A percentile compares a stretch with the other conserved stretches of the same genome.
Evolutionary conservation across 148 eudicot species (phyloP).

Genomic region (Oxyria digyna): DNA sequence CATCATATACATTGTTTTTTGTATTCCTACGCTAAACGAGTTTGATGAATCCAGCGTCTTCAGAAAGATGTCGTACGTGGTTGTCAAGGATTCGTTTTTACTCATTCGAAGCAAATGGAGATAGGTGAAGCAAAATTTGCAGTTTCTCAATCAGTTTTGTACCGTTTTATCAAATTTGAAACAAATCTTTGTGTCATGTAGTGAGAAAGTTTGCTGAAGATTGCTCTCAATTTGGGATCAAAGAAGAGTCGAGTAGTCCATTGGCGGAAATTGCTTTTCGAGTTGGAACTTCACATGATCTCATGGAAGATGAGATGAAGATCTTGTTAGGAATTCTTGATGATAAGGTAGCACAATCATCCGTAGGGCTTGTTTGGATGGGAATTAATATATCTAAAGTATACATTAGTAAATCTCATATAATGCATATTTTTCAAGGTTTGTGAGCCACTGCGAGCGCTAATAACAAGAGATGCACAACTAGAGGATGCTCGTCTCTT

Average conservation of each 20-base stretch:
- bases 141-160: background rate
- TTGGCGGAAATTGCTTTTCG: constrained; percentile 45
- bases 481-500: constrained; percentile 83
- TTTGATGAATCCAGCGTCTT: constrained; percentile 37
- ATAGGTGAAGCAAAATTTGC: constrained; percentile 26
- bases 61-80: constrained; percentile 62
- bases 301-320: constrained; percentile 52
- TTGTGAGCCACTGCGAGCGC: constrained; percentile 44
- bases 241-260: constrained; percentile 32
- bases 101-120: constrained; percentile 58
- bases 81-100: constrained; percentile 47
- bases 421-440: constrained; percentile 31
- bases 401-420: too few relatives aligned
- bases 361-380: too few relatives aligned
- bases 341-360: constrained; percentile 10
- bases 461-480: constrained; percentile 51
- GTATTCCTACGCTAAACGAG: too few relatives aligned
- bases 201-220: constrained; percentile 65
- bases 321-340: constrained; percentile 44
- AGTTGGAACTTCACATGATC: constrained; percentile 43
- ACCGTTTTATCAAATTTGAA: background rate
- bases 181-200: constrained; percentile 1
- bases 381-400: too few relatives aligned
- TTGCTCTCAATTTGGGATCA: constrained; percentile 51
- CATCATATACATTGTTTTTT: too few relatives aligned